Evolutionary conservation across 306 rosid species (phyloP).

Genomic region (Inga laurina): DNA sequence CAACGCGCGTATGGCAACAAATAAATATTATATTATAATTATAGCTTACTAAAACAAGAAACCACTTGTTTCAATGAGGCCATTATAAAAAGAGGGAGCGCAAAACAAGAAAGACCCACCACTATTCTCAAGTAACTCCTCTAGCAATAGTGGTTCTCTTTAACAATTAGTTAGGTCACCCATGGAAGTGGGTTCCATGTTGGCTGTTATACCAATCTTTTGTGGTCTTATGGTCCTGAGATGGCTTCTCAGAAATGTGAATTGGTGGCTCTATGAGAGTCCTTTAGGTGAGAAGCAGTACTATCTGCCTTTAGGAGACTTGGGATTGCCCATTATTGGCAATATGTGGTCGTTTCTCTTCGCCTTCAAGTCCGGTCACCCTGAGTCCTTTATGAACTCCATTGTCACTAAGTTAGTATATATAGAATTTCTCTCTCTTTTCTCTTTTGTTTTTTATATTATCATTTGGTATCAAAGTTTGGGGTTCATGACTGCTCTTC

Average conservation of each 20-base stretch:
- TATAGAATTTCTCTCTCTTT: not conserved
- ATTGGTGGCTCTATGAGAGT: not conserved
- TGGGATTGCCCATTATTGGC: conserved; percentile 83
- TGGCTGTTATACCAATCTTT: not conserved
- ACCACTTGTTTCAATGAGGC: not conserved
- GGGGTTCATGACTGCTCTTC: no score
- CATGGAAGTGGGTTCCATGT: not conserved
- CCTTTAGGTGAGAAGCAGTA: not conserved
- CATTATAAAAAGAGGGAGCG: not conserved
- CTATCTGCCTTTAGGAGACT: conserved; percentile 67
- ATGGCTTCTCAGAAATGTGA: not conserved
- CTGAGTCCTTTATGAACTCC: conserved; percentile 67
- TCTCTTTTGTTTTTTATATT: not conserved
- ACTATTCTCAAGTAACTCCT: not conserved
- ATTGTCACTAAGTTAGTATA: not conserved
- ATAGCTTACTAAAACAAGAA: not conserved
- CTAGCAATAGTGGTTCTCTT: not conserved
- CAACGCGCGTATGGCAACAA: not conserved
- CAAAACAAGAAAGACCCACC: not conserved
- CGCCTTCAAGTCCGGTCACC: conserved; percentile 69
- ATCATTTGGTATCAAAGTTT: no score
- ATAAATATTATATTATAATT: not conserved
- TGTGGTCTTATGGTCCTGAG: not conserved
- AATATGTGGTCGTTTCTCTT: conserved; percentile 88
- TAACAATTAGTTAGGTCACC: not conserved